Percentiles rank a stretch among this genome's conserved stretches.
Evolutionary conservation across 2,329 filamentous ascomycete species (phyloP).

Genomic region (Botrytis cinerea): DNA sequence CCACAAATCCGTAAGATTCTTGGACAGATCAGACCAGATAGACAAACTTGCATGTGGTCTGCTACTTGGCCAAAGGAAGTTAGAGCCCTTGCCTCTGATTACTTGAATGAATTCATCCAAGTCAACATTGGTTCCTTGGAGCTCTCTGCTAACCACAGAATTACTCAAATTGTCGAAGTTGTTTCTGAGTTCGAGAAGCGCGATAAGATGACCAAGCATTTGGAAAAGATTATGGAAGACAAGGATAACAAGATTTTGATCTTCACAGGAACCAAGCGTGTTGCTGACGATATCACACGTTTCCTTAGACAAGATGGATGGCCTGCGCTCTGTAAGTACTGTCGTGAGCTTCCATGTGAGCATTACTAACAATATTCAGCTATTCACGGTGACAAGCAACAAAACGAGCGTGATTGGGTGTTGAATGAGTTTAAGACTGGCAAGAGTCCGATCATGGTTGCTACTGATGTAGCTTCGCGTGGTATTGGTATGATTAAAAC

Average conservation of each 20-base stretch:
- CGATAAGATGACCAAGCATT: slow-evolving; percentile 93
- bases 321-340: slow-evolving; percentile 84
- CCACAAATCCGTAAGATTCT: slow-evolving; percentile 99
- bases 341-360: slow-evolving; percentile 48
- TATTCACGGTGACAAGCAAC: slow-evolving; percentile 98
- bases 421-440: slow-evolving; percentile 99
- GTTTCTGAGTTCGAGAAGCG: slow-evolving; percentile 97
- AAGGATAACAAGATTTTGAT: slow-evolving; percentile 94
- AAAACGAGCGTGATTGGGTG: slow-evolving; percentile 99
- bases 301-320: slow-evolving; percentile 97
- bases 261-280: slow-evolving; percentile 91
- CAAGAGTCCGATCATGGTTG: slow-evolving; percentile 99
- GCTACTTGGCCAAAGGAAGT: slow-evolving; percentile 99
- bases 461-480: slow-evolving; percentile 98
- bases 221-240: slow-evolving; percentile 97
- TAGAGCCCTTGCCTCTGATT: slow-evolving; percentile 85
- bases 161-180: slow-evolving; percentile 96
- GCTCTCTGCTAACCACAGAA: slow-evolving; percentile 93
- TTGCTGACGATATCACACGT: slow-evolving; percentile 95
- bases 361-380: slow-evolving; percentile 58
- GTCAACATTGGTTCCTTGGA: slow-evolving; percentile 98
- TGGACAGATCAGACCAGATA: slow-evolving; percentile 92
- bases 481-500: slow-evolving; percentile 97
- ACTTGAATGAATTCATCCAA: slow-evolving; percentile 94
- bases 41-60: slow-evolving; percentile 99